phyloP scores from a whole-genome alignment of 805 yeast species.

The Wickerhamiella sorbophila region DNA sequence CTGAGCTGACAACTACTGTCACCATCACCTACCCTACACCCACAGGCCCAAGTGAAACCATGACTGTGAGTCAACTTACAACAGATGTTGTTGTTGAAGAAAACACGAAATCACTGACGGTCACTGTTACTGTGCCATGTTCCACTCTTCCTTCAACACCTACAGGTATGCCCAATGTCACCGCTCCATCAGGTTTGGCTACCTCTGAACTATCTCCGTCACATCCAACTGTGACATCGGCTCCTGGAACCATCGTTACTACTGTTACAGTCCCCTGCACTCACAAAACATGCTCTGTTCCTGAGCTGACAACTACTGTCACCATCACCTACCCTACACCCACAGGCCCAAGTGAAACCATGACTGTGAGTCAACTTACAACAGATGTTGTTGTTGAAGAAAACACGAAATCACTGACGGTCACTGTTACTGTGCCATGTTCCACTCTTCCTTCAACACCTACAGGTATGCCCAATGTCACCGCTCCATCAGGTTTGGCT shows the following conservation, averaged over 20 bases:
- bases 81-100: neutral
- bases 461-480: no score
- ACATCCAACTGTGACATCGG: no score
- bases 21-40: neutral
- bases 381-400: neutral
- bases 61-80: neutral
- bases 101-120: neutral
- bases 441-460: no score
- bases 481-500: no score
- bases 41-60: neutral
- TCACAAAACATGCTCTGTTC: neutral
- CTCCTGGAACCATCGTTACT: neutral
- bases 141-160: no score
- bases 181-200: no score
- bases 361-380: neutral
- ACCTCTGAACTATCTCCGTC: no score
- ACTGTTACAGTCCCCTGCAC: conserved; percentile 8
- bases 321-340: neutral
- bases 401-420: neutral
- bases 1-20: neutral
- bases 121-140: neutral
- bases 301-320: neutral
- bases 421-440: neutral
- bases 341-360: neutral
- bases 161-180: no score